These are phyloP conservation scores for Garcia nutans DNA, from an alignment of 345 rosid species.

Conservation along the genomic window DNA sequence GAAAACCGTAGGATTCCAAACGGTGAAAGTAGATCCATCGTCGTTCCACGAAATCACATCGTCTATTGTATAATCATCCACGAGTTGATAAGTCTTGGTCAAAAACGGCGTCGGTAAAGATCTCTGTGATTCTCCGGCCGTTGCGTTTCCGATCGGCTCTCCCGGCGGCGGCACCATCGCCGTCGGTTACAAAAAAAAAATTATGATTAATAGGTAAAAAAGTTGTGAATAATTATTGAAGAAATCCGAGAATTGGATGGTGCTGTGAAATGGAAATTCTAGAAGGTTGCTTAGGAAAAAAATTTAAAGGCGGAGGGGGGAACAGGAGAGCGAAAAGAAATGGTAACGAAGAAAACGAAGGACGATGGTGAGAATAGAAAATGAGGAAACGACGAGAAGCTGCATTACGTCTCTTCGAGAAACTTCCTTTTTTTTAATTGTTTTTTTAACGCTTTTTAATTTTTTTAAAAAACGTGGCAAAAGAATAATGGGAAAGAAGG, in stretches of 20 bases:
- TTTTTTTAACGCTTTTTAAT: neutral
- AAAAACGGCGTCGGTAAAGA: conserved; percentile 82
- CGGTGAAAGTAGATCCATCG: conserved; percentile 81
- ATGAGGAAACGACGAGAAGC: conserved; percentile 37
- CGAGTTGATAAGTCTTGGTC: conserved; percentile 75
- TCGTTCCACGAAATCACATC: conserved; percentile 89
- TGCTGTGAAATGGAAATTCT: conserved; percentile 18
- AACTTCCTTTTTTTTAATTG: conserved; percentile 38
- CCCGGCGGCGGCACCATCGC: conserved; percentile 30
- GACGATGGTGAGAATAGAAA: neutral
- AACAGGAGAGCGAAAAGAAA: neutral
- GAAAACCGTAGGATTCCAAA: conserved; percentile 83
- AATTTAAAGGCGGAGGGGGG: neutral
- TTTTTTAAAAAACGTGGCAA: neutral
- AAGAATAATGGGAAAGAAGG: too few relatives aligned
- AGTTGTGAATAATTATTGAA: neutral
- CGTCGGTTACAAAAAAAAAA: neutral
- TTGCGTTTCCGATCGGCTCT: conserved; percentile 35
- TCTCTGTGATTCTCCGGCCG: conserved; percentile 50
- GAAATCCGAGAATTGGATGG: neutral
- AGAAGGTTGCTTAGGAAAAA: conserved; percentile 33
- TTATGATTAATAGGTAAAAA: too few relatives aligned
- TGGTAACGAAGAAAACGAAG: neutral
- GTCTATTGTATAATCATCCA: conserved; percentile 61
- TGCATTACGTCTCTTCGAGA: conserved; percentile 44